A percentile compares a stretch with the other conserved stretches of the same genome.
These are phyloP conservation scores for Aureobasidium uvarum DNA, from an alignment of 2,329 filamentous ascomycete genomes.

Conservation along the genomic window DNA sequence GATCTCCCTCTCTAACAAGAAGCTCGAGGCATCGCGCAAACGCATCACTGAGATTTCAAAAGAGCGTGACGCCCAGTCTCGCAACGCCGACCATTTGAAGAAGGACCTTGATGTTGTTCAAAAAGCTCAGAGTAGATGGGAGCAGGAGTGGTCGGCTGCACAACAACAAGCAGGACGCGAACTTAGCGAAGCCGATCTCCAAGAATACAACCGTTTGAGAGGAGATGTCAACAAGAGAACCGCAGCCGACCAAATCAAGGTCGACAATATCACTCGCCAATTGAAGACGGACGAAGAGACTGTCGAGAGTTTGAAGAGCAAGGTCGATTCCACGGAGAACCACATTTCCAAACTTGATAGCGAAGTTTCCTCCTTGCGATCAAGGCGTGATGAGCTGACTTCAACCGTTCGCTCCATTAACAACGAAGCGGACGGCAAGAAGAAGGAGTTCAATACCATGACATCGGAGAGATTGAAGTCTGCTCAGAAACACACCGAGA, in stretches of 20 bases:
- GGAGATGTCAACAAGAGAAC: constrained; percentile 82
- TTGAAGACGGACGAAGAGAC: constrained; percentile 89
- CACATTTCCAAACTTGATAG: constrained; percentile 70
- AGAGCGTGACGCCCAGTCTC: constrained; percentile 70
- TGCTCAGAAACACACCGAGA: constrained; percentile 77
- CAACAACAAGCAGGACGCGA: constrained; percentile 84
- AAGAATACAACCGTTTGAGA: constrained; percentile 82
- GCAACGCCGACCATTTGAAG: constrained; percentile 68
- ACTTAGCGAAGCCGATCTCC: constrained; percentile 79
- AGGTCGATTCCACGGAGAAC: constrained; percentile 74
- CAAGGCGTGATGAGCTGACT: constrained; percentile 65
- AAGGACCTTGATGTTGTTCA: constrained; percentile 82
- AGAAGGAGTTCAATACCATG: constrained; percentile 83
- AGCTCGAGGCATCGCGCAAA: constrained; percentile 65
- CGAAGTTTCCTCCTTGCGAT: constrained; percentile 66
- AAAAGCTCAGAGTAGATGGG: constrained; percentile 84
- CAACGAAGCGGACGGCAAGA: constrained; percentile 79
- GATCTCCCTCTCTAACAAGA: constrained; percentile 71
- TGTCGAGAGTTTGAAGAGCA: constrained; percentile 82
- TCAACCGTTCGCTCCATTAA: constrained; percentile 62
- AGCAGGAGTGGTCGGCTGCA: constrained; percentile 79
- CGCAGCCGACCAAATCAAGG: constrained; percentile 74
- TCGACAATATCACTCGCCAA: constrained; percentile 84
- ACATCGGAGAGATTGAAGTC: constrained; percentile 80
- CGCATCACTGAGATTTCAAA: constrained; percentile 70